Percentiles rank a stretch among this genome's conserved stretches.
phyloP scores from a whole-genome alignment of 306 rosid species.

The Acacia confusa region DNA sequence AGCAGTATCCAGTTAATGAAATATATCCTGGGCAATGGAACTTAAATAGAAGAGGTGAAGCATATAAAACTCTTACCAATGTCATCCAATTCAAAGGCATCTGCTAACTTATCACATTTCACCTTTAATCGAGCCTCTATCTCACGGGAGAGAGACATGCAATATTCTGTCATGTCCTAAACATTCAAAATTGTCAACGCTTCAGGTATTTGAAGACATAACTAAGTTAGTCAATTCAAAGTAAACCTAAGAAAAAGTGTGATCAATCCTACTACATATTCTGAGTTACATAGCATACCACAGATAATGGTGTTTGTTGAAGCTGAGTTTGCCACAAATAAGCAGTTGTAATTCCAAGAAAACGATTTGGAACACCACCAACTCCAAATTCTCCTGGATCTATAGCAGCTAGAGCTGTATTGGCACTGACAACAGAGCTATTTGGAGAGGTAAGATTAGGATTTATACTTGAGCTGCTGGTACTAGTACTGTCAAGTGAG shows the following conservation, averaged over 20 bases:
- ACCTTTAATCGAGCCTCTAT: constrained; percentile 71
- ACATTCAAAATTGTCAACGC: constrained; percentile 7
- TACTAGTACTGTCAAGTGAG: constrained; percentile 69
- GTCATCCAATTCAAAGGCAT: constrained; percentile 72
- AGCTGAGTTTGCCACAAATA: constrained; percentile 90
- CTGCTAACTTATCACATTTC: constrained; percentile 73
- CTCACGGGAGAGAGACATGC: constrained; percentile 70
- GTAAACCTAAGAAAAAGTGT: constrained; percentile 5
- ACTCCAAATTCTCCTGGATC: constrained; percentile 67
- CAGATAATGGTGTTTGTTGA: constrained; percentile 58
- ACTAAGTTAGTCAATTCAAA: constrained; percentile 22
- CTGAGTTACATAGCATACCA: constrained; percentile 51
- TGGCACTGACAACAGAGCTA: constrained; percentile 48
- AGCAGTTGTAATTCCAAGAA: constrained; percentile 86
- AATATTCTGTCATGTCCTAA: constrained; percentile 86
- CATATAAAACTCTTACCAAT: constrained; percentile 48
- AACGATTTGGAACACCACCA: constrained; percentile 84
- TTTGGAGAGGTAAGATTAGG: constrained; percentile 66
- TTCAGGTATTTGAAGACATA: constrained; percentile 25
- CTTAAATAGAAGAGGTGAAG: not conserved
- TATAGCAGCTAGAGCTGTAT: constrained; percentile 43
- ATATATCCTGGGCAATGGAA: not conserved
- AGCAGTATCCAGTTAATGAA: not conserved
- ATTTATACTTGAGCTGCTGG: constrained; percentile 54
- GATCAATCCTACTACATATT: constrained; percentile 12